Evolutionary conservation across 2,329 filamentous ascomycete genomes (phyloP), one percentile per base, ranked within the genome.

Genomic region (Cladorrhinum sp.): DNA sequence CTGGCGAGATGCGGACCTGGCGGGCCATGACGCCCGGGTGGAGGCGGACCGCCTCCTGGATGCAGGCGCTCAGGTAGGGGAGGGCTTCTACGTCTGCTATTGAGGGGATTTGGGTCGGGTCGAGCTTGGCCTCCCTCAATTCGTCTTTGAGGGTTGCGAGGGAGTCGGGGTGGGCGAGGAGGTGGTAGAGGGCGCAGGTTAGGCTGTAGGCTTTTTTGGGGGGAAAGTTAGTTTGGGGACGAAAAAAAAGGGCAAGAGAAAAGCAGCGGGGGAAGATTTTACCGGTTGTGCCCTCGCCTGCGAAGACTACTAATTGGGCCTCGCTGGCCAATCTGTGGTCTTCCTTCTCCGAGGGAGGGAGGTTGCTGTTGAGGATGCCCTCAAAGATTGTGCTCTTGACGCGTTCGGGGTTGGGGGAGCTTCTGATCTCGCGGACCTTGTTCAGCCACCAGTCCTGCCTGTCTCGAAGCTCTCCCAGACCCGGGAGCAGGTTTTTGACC

Each of bases 1-100:
- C 67, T 2, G 72, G 70, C 1, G 65, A 73, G 57, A 67, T 71
- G 60, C 66, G 76, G 63, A 28, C 65, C 66, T 65, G 72, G 28
- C 66, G 67, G 62, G 10, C 65, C 60, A 70, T 60, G 0, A 76
- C 69, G 1, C 74, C 76, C n/a, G 73, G 74, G 16, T 74, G 74
- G 2, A 79, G 56, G 6, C 78, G 73, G 0, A 79, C 39, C 0
- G 64, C 66, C 57, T 76, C 74, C 2, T 71, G 66, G 26, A 76
- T 68, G 5, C 72, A 62, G 1, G 73, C 75, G 2, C 63, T 62
- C 16, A 78, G 68, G 42, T 72, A 69, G 0, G 71, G 69, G 3
- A 75, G 68, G 7, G 59, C 61, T 10, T 74, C 71, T 1, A 73
- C 59, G 28, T 70, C 65, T 0, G 65, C 26, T 12, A 65, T 68